phyloP scores from a whole-genome alignment of 495 filamentous ascomycete species.

The Penicillium argentinense region DNA sequence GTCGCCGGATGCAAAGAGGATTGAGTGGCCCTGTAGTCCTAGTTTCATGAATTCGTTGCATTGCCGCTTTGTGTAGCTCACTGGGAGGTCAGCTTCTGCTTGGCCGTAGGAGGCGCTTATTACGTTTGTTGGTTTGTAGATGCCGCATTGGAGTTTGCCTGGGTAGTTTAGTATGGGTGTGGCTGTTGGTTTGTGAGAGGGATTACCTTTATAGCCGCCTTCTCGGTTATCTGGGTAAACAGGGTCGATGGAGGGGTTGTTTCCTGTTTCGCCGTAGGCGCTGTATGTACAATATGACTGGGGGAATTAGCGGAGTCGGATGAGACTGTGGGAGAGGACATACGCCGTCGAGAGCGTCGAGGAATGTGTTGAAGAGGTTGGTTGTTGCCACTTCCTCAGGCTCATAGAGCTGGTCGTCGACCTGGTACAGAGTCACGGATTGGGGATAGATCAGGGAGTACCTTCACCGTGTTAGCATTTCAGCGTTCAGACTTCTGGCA shows the following conservation, averaged over 20 bases:
- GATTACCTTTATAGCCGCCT: constrained; percentile 52
- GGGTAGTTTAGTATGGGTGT: background rate
- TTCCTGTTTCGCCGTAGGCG: constrained; percentile 48
- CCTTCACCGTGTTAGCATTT: constrained; percentile 7
- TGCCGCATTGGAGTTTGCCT: constrained; percentile 58
- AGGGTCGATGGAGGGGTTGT: constrained; percentile 43
- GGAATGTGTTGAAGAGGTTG: constrained; percentile 50
- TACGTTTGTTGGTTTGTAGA: constrained; percentile 59
- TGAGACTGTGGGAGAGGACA: background rate
- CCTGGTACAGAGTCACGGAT: constrained; percentile 55
- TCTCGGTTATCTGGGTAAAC: constrained; percentile 54
- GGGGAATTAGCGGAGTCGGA: background rate
- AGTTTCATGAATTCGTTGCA: constrained; percentile 66
- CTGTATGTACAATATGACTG: constrained; percentile 31
- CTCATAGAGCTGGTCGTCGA: constrained; percentile 50
- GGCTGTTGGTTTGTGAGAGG: background rate
- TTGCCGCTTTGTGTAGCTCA: constrained; percentile 53
- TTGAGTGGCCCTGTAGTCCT: constrained; percentile 59
- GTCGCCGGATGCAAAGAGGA: constrained; percentile 63
- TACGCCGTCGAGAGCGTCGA: constrained; percentile 57
- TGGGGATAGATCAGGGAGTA: constrained; percentile 54
- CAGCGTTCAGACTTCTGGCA: background rate
- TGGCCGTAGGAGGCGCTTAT: constrained; percentile 61
- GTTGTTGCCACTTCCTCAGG: constrained; percentile 35
- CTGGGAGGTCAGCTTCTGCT: constrained; percentile 51